phyloP scores from a whole-genome alignment of 768 basidiomycete species.

The Pisolithus microcarpus region DNA sequence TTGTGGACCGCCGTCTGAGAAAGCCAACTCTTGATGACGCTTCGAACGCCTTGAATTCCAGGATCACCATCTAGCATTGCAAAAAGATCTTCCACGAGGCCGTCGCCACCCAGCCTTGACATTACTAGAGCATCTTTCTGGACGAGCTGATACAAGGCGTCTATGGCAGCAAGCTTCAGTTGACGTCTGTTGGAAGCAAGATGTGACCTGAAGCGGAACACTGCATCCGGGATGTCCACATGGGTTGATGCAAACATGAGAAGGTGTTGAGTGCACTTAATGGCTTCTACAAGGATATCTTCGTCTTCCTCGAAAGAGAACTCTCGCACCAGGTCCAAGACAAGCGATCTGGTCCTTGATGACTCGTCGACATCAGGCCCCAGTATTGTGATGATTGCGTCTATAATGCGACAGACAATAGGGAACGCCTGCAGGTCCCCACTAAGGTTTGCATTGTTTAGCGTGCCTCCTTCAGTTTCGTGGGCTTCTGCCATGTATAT shows the following conservation, averaged over 20 bases:
- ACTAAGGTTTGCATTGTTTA: conserved; percentile 75
- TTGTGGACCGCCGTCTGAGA: conserved; percentile 89
- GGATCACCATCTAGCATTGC: conserved; percentile 93
- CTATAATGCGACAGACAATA: conserved; percentile 84
- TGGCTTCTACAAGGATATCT: conserved; percentile 84
- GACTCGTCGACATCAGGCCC: conserved; percentile 96
- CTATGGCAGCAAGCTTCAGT: conserved; percentile 89
- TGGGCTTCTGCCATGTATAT: conserved; percentile 87
- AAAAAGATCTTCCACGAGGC: conserved; percentile 89
- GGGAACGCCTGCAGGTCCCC: conserved; percentile 92
- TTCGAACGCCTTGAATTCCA: conserved; percentile 85
- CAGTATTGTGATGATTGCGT: conserved; percentile 87
- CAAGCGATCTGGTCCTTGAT: conserved; percentile 64
- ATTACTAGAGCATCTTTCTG: conserved; percentile 89
- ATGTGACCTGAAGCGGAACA: conserved; percentile 70
- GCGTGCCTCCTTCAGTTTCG: conserved; percentile 85
- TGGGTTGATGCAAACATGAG: conserved; percentile 91
- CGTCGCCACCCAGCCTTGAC: conserved; percentile 90
- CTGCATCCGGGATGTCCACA: conserved; percentile 73
- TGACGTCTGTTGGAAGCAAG: conserved; percentile 76
- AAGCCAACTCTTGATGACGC: conserved; percentile 91
- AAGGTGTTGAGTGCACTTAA: conserved; percentile 94
- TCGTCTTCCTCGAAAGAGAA: conserved; percentile 84
- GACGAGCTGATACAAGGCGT: conserved; percentile 93
- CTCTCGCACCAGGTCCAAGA: conserved; percentile 79